Evolutionary conservation across 2,329 filamentous ascomycete species (phyloP), one percentile per base, ranked within the genome.

Genomic region (Acarospora socialis): DNA sequence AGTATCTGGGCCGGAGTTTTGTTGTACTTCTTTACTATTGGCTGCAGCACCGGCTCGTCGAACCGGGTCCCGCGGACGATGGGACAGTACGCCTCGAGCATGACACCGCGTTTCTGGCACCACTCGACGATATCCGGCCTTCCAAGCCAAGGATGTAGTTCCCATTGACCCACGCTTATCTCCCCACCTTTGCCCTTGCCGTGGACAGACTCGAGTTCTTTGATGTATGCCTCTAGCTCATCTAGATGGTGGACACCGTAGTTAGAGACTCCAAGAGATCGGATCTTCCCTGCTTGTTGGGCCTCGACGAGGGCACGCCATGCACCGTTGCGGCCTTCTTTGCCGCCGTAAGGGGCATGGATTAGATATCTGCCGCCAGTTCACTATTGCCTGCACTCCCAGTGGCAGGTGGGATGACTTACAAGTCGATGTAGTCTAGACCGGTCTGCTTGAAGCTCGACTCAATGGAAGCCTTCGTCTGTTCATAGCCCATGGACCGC

Each of bases 131-230:
- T 82, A 47, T 93, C 83, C 14, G 65, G 60, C n/a, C 84, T 66
- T 6, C 74, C 66, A 24, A 84, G 71, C 84, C 83, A 94, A 1
- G 86, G 86, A 55, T 94, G 86, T 7, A 94, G 60, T 57, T 94
- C 86, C 56, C 79, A 83, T 56, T 93, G 86, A 23, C 82, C 84
- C 21, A 93, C 79, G 38, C 76, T 79, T 47, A 93, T 68, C 23
- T 81, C 81, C 3, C 68, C 70, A 26, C 71, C 74, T 43, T 72
- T 75, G 7, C 74, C 76, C 35, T 61, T 57, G 1, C 70, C 72
- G 27, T 73, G 65, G 52, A 72, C 70, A 12, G 51, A 48, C 46
- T 80, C 76, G 1, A 76, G 66, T 51, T 76, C 69, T 43, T 62
- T 58, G 46, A 67, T 67, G 47, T 59, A 68, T 33, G 52, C 43